A percentile compares a stretch with the other conserved stretches of the same genome.
Conservation (phyloP, 345 rosid genomes). For the Zanthoxylum bungeanum region DNA sequence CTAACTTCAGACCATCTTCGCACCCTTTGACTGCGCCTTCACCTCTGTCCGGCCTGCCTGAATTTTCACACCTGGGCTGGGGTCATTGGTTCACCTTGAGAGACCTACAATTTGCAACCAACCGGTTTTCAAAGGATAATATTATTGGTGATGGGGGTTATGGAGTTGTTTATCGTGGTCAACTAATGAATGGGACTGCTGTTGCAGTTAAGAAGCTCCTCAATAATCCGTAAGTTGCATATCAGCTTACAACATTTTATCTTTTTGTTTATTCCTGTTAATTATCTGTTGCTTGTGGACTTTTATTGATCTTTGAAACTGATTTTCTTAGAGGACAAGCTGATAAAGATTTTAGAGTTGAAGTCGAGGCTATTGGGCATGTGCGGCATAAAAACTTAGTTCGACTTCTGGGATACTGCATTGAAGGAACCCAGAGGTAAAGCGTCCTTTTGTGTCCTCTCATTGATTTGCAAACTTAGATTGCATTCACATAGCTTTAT, state of each 20-base stretch:
- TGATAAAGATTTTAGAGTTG: constrained; percentile 94
- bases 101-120: constrained; percentile 82
- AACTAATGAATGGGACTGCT: constrained; percentile 61
- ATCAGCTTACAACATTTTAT: not conserved
- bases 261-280: not conserved
- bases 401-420: constrained; percentile 92
- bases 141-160: constrained; percentile 97
- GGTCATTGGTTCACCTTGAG: constrained; percentile 98
- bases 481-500: not conserved
- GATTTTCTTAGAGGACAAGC: constrained; percentile 76
- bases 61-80: constrained; percentile 90
- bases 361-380: constrained; percentile 96
- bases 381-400: constrained; percentile 96
- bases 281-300: not conserved
- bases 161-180: constrained; percentile 88
- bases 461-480: not conserved
- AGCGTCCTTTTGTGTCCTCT: constrained; percentile 1
- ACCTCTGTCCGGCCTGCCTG: constrained; percentile 80
- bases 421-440: constrained; percentile 96
- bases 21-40: constrained; percentile 65
- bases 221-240: constrained; percentile 74
- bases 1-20: constrained; percentile 40
- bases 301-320: constrained; percentile 4
- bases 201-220: constrained; percentile 97
- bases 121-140: constrained; percentile 71